Evolutionary conservation across 306 rosid genomes (phyloP).

Genomic region (Quercus variabilis): DNA sequence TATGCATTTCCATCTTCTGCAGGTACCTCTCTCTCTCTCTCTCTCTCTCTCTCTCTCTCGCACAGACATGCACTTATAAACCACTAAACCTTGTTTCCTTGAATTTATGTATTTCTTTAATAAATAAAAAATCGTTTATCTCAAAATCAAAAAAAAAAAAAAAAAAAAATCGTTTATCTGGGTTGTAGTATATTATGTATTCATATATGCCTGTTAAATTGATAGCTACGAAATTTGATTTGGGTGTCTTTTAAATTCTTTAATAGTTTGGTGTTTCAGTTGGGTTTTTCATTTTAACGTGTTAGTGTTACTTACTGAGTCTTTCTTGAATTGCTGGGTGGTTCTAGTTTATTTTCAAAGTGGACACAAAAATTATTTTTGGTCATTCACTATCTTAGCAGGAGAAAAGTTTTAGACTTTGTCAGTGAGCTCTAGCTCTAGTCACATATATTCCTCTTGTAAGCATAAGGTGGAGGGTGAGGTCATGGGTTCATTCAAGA

Average conservation of each 20-base stretch:
- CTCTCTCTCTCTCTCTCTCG: neutral
- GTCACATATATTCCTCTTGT: too few relatives aligned
- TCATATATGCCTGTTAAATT: neutral
- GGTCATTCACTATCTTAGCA: neutral
- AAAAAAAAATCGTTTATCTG: neutral
- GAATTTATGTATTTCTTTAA: neutral
- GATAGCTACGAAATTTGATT: neutral
- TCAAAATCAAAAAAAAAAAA: too few relatives aligned
- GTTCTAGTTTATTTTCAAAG: neutral
- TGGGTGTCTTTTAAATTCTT: neutral
- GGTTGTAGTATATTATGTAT: neutral
- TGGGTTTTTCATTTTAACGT: neutral
- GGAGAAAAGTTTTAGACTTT: neutral
- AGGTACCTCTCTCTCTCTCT: constrained; percentile 14
- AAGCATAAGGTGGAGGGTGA: too few relatives aligned
- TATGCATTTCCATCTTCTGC: constrained; percentile 23
- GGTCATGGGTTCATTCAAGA: too few relatives aligned
- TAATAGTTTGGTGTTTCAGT: neutral
- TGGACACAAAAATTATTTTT: neutral
- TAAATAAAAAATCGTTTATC: neutral
- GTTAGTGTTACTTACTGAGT: neutral
- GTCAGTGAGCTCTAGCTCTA: too few relatives aligned
- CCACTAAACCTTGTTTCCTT: neutral
- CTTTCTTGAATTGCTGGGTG: neutral
- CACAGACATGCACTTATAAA: neutral